A percentile compares a stretch with the other conserved stretches of the same genome.
These are phyloP conservation scores for Fusarium metavorans DNA, from an alignment of 2,329 filamentous ascomycete genomes.

Conservation along the genomic window DNA sequence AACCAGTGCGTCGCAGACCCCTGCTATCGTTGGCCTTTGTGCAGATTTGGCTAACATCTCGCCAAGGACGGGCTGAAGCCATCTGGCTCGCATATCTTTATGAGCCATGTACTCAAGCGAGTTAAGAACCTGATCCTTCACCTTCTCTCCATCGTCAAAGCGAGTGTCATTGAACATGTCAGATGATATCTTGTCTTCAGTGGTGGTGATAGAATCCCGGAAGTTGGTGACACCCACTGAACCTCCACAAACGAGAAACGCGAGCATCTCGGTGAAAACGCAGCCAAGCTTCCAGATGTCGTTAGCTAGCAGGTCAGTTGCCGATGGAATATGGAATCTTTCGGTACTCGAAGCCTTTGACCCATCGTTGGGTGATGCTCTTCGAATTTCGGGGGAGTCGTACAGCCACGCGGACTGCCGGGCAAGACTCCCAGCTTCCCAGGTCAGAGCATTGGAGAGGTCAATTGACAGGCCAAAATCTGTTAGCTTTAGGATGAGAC, in stretches of 20 bases:
- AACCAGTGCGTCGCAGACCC: not conserved
- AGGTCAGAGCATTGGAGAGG: not conserved
- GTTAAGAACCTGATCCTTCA: not conserved
- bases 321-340: not conserved
- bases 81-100: not conserved
- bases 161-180: not conserved
- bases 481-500: not conserved
- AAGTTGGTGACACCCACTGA: not conserved
- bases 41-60: not conserved
- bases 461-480: not conserved
- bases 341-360: not conserved
- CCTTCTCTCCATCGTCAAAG: not conserved
- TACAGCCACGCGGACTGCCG: not conserved
- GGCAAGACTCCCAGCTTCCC: not conserved
- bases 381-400: not conserved
- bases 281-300: not conserved
- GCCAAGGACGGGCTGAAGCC: not conserved
- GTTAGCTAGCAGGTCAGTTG: not conserved
- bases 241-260: not conserved
- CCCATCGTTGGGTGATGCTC: not conserved
- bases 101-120: not conserved
- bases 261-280: not conserved
- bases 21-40: not conserved
- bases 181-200: not conserved
- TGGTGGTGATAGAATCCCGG: not conserved